Evolutionary conservation across 2,329 filamentous ascomycete genomes (phyloP).

Genomic region (Setomelanomma holmii): DNA sequence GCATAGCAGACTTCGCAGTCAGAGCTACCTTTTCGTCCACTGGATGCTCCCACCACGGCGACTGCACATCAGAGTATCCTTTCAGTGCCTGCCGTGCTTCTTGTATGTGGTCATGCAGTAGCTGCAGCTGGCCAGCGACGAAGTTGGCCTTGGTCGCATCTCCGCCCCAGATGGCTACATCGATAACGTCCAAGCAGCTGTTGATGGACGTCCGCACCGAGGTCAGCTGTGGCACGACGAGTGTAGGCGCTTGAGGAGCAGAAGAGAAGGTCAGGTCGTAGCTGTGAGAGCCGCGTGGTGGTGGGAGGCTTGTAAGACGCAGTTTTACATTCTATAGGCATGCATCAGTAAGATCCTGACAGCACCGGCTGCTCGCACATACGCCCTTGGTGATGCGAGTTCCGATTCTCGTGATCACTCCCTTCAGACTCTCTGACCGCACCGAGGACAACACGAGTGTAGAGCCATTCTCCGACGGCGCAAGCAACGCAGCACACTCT

Average conservation of each 20-base stretch:
- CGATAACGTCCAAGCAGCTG: slow-evolving; percentile 81
- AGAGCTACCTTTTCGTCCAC: slow-evolving; percentile 63
- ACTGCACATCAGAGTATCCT: slow-evolving; percentile 59
- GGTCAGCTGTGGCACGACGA: slow-evolving; percentile 73
- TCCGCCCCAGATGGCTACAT: slow-evolving; percentile 76
- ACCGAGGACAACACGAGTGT: slow-evolving; percentile 89
- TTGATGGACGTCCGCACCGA: slow-evolving; percentile 79
- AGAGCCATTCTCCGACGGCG: slow-evolving; percentile 82
- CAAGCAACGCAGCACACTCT: slow-evolving; percentile 86
- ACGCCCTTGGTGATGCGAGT: slow-evolving; percentile 92
- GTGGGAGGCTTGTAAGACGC: slow-evolving; percentile 72
- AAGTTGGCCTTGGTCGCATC: slow-evolving; percentile 66
- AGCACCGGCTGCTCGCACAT: slow-evolving; percentile 45
- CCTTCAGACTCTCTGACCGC: slow-evolving; percentile 89
- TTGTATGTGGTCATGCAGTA: slow-evolving; percentile 66
- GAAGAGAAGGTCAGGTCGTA: slow-evolving; percentile 62
- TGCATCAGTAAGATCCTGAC: slow-evolving; percentile 10
- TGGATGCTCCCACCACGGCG: slow-evolving; percentile 63
- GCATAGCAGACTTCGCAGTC: neutral
- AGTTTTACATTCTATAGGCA: slow-evolving; percentile 72
- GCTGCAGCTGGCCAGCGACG: slow-evolving; percentile 64
- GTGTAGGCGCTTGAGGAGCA: slow-evolving; percentile 61
- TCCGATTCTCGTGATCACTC: slow-evolving; percentile 87
- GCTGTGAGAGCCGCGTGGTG: slow-evolving; percentile 58
- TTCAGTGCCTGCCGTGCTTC: slow-evolving; percentile 67